phyloP scores from a whole-genome alignment of 176 grass and related monocot genomes.

The Tillandsia leiboldiana region DNA sequence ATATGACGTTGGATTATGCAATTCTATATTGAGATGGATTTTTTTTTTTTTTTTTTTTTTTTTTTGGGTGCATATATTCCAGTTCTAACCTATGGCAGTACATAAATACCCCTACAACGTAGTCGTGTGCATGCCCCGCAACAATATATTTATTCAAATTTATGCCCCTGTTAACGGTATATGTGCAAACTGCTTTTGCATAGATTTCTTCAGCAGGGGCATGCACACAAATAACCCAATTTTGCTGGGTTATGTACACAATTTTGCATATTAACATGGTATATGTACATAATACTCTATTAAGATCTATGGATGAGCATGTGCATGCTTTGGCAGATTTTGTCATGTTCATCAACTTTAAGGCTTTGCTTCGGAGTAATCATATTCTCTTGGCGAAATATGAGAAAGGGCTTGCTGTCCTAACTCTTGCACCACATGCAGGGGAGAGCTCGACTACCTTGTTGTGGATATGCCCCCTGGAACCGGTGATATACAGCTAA shows the following conservation, averaged over 20 bases:
- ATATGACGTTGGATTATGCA: no score
- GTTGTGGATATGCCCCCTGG: constrained; percentile 98
- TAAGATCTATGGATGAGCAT: no score
- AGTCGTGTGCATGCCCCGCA: no score
- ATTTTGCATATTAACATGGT: background rate
- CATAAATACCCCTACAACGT: no score
- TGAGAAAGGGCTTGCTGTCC: background rate
- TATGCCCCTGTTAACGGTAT: no score
- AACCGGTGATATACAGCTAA: constrained; percentile 98
- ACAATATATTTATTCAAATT: no score
- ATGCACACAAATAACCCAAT: background rate
- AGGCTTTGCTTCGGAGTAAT: background rate
- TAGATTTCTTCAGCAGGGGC: background rate
- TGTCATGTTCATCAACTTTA: background rate
- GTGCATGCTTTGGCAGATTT: background rate
- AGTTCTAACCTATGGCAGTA: no score
- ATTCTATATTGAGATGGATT: no score
- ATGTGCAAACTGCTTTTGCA: no score
- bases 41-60: no score
- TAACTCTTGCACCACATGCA: constrained; percentile 13
- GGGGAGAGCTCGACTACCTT: constrained; percentile 97
- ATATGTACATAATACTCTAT: background rate
- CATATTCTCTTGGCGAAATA: background rate
- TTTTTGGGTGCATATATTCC: no score
- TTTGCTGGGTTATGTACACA: no score